These are phyloP conservation scores for Paecilomyces sp. DNA, from an alignment of 2,329 filamentous ascomycete species.

Conservation along the genomic window DNA sequence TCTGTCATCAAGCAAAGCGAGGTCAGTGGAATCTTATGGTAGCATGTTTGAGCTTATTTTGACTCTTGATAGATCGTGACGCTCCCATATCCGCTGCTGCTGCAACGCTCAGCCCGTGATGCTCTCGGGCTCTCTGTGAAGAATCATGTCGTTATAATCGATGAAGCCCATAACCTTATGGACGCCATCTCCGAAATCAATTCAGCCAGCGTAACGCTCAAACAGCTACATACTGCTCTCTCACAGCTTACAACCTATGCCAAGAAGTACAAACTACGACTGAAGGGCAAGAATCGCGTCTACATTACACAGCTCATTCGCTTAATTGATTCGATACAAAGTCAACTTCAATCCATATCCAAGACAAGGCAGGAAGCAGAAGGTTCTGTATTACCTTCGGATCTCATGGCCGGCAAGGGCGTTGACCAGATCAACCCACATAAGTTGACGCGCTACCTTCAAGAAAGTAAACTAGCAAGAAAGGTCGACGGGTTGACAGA, in stretches of 20 bases:
- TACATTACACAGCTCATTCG: conserved; percentile 84
- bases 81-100: conserved; percentile 79
- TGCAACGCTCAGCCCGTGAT: conserved; percentile 81
- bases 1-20: conserved; percentile 75
- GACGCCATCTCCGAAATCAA: conserved; percentile 85
- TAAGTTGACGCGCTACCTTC: conserved; percentile 78
- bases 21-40: conserved; percentile 26
- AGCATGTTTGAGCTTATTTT: conserved; percentile 4
- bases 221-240: conserved; percentile 65
- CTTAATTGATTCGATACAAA: conserved; percentile 69
- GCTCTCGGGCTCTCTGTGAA: conserved; percentile 81
- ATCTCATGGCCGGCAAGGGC: conserved; percentile 72
- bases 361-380: conserved; percentile 43
- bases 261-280: conserved; percentile 75
- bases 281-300: conserved; percentile 85
- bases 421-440: conserved; percentile 94
- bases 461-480: conserved; percentile 84
- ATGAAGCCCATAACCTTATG: conserved; percentile 97
- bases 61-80: conserved; percentile 61
- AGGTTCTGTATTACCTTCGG: conserved; percentile 62
- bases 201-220: conserved; percentile 66
- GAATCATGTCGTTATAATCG: conserved; percentile 85
- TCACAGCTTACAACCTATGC: conserved; percentile 75
- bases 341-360: conserved; percentile 55
- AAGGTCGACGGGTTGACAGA: conserved; percentile 87